phyloP scores from a whole-genome alignment of 768 basidiomycete species.

The Lactifluus volemus region DNA sequence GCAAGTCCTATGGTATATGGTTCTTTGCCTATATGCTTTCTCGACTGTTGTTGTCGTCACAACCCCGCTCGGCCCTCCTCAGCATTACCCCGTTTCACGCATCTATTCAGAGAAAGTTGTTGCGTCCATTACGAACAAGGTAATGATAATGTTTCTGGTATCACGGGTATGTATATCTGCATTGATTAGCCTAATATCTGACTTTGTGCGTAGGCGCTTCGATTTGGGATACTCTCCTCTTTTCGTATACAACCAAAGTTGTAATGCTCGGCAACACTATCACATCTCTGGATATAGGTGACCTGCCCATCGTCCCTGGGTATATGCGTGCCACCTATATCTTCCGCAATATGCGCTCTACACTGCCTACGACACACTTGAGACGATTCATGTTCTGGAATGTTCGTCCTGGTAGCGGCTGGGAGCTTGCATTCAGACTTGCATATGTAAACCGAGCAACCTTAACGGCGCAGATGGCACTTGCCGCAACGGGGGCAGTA shows the following conservation, averaged over 20 bases:
- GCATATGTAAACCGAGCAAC: constrained; percentile 43
- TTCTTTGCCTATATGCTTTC: constrained; percentile 41
- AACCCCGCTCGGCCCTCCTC: constrained; percentile 62
- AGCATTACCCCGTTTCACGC: constrained; percentile 63
- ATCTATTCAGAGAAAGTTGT: constrained; percentile 72
- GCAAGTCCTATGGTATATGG: constrained; percentile 41
- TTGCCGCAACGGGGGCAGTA: constrained; percentile 50
- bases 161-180: constrained; percentile 33
- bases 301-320: constrained; percentile 73
- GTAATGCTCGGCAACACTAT: constrained; percentile 74
- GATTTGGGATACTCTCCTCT: constrained; percentile 57
- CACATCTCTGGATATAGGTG: constrained; percentile 73
- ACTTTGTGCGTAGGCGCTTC: constrained; percentile 39
- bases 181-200: not conserved
- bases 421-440: constrained; percentile 52
- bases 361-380: constrained; percentile 43
- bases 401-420: constrained; percentile 54
- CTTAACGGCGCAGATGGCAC: constrained; percentile 34
- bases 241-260: constrained; percentile 82
- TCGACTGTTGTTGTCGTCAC: constrained; percentile 35
- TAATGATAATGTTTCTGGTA: constrained; percentile 68
- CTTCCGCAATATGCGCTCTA: constrained; percentile 55
- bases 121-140: constrained; percentile 47
- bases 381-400: constrained; percentile 45
- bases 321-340: constrained; percentile 59